Conservation (phyloP, 352 stramenopile genomes). For the Phytophthora agathidicida region DNA sequence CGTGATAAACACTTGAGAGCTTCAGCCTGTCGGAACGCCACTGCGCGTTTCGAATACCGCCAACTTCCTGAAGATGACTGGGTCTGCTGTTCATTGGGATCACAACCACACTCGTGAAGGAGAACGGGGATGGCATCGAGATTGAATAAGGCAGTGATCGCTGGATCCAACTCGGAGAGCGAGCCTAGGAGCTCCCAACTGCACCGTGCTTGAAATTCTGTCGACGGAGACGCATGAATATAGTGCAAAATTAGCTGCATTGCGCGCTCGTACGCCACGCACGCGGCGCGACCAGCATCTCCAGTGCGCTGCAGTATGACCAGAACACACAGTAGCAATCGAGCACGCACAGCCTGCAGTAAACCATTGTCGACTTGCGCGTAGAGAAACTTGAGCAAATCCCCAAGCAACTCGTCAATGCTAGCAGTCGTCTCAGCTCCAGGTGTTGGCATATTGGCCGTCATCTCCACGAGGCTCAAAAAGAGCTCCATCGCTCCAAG, state of each 20-base stretch:
- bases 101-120: slow-evolving; percentile 51
- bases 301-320: slow-evolving; percentile 63
- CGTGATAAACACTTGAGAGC: slow-evolving; percentile 77
- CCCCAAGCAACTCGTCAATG: slow-evolving; percentile 43
- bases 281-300: slow-evolving; percentile 51
- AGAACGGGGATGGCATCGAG: slow-evolving; percentile 63
- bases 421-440: slow-evolving; percentile 30
- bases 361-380: slow-evolving; percentile 41
- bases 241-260: slow-evolving; percentile 63
- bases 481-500: slow-evolving; percentile 28
- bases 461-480: slow-evolving; percentile 38
- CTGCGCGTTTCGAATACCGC: slow-evolving; percentile 7
- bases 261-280: slow-evolving; percentile 56
- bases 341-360: slow-evolving; percentile 38
- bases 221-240: slow-evolving; percentile 25
- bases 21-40: slow-evolving; percentile 47
- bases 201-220: slow-evolving; percentile 42
- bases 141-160: slow-evolving; percentile 69
- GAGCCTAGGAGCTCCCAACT: slow-evolving; percentile 66
- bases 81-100: neutral
- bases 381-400: slow-evolving; percentile 52
- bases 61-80: slow-evolving; percentile 17
- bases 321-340: slow-evolving; percentile 57
- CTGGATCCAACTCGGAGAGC: slow-evolving; percentile 58
- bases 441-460: slow-evolving; percentile 30